Conservation (phyloP, 2,329 filamentous ascomycete genomes). For the Parastagonospora nodorum region DNA sequence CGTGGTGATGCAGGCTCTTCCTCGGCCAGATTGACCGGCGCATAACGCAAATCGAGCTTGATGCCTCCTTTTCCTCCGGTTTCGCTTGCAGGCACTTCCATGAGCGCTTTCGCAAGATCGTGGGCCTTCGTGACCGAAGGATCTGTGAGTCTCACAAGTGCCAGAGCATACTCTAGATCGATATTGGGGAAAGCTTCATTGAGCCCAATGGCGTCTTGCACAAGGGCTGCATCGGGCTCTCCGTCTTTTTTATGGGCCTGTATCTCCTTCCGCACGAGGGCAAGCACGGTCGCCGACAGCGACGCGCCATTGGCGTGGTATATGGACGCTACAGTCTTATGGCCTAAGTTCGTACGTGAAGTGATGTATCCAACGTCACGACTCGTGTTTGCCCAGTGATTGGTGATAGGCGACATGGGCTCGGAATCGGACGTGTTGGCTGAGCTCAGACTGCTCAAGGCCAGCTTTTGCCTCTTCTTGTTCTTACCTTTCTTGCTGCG, state of each 20-base stretch:
- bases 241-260: constrained; percentile 42
- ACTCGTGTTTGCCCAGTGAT: constrained; percentile 63
- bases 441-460: constrained; percentile 24
- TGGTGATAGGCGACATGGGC: constrained; percentile 37
- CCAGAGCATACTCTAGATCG: constrained; percentile 53
- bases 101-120: constrained; percentile 63
- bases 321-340: constrained; percentile 57
- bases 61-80: constrained; percentile 46
- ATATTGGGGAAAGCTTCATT: constrained; percentile 60
- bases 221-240: constrained; percentile 49
- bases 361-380: constrained; percentile 67
- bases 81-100: constrained; percentile 42
- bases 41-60: constrained; percentile 55
- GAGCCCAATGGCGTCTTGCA: constrained; percentile 60
- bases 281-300: constrained; percentile 59
- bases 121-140: constrained; percentile 63
- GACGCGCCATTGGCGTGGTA: constrained; percentile 66
- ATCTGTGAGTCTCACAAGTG: constrained; percentile 61
- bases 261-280: constrained; percentile 57
- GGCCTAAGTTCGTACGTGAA: constrained; percentile 55
- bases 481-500: constrained; percentile 51
- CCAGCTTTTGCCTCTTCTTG: constrained; percentile 46
- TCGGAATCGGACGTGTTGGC: constrained; percentile 32
- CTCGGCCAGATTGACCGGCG: constrained; percentile 47
- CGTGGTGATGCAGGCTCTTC: constrained; percentile 30